These are phyloP conservation scores for Ilyonectria robusta DNA, from an alignment of 2,329 filamentous ascomycete genomes.

Conservation along the genomic window DNA sequence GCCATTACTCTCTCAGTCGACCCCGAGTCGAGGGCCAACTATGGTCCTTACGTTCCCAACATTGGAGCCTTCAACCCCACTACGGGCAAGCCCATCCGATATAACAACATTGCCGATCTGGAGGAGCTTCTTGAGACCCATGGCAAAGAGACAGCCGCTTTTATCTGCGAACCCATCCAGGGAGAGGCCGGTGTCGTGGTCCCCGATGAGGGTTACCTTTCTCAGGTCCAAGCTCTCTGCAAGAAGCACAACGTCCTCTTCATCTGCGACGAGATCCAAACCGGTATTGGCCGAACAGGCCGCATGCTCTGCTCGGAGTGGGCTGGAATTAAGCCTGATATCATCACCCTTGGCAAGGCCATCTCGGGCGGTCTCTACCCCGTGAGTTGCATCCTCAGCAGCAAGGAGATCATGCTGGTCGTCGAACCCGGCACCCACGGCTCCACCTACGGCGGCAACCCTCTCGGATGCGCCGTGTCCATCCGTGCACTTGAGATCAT, in stretches of 20 bases:
- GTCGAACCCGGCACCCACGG: slow-evolving; percentile 97
- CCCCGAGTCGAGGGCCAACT: slow-evolving; percentile 95
- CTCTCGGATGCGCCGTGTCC: slow-evolving; percentile 93
- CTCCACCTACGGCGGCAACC: slow-evolving; percentile 98
- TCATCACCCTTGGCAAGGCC: slow-evolving; percentile 95
- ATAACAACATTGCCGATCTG: slow-evolving; percentile 87
- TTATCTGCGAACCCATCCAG: slow-evolving; percentile 97
- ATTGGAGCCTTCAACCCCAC: slow-evolving; percentile 84
- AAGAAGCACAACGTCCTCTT: slow-evolving; percentile 95
- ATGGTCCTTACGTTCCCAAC: slow-evolving; percentile 93
- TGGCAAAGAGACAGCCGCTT: slow-evolving; percentile 88
- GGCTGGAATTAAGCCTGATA: slow-evolving; percentile 94
- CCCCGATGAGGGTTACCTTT: slow-evolving; percentile 89
- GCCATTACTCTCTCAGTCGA: slow-evolving; percentile 97
- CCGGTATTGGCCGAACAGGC: slow-evolving; percentile 94
- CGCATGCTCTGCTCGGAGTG: slow-evolving; percentile 95
- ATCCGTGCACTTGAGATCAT: slow-evolving; percentile 96
- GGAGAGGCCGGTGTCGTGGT: slow-evolving; percentile 98
- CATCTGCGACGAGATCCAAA: slow-evolving; percentile 99
- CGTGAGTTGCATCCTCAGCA: slow-evolving; percentile 92
- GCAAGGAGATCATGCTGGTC: slow-evolving; percentile 94
- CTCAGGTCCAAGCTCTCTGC: slow-evolving; percentile 85
- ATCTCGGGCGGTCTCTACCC: slow-evolving; percentile 99
- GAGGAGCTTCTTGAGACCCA: slow-evolving; percentile 84
- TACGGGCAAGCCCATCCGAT: slow-evolving; percentile 83